Evolutionary conservation across 2,329 filamentous ascomycete genomes (phyloP), one percentile per base, ranked within the genome.

Genomic region (Phaeomoniella chlamydospora): DNA sequence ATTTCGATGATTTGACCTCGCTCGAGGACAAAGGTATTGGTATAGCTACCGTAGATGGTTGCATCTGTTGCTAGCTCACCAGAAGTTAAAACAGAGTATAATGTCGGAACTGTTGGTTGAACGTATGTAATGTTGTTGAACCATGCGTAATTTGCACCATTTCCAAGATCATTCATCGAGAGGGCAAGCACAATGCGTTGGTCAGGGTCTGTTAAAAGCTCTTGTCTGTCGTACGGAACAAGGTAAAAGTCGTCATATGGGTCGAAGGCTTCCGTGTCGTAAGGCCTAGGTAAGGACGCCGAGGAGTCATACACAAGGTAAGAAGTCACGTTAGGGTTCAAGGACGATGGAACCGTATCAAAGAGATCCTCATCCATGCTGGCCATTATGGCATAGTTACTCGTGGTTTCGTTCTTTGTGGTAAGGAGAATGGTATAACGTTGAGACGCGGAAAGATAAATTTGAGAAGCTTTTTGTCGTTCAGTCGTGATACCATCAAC

Each of bases 71-170:
- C 70, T 13, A 67, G 42, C 3, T 58, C 50, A 12, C 72, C 74
- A 1, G 74, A 58, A 0, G 72, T 74, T 3, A 92, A 64, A 1
- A 70, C 82, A 0, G 80, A 84, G 63, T 86, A 92, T 0, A 93
- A 65, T 0, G 79, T 76, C 0, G 85, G 86, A 0, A 92, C 84
- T 52, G 83, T 82, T 34, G 81, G 83, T 0, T 59, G 38, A 3
- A 71, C 69, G 53, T 87, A 93, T 18, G 80, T 84, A 43, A 84
- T 72, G 54, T 82, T 77, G 62, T 88, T 87, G 37, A 82, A 73
- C 57, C 77, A 77, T 41, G 74, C 77, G 17, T 51, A 50, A 15
- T 43, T 45, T 17, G 70, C 71, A 1, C 80, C 80, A 39, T 86
- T 68, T 14, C 64, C 65, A 9, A 85, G 65, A 41, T 79, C 76